phyloP scores from a whole-genome alignment of 352 stramenopile species.

The Phytophthora idaei region DNA sequence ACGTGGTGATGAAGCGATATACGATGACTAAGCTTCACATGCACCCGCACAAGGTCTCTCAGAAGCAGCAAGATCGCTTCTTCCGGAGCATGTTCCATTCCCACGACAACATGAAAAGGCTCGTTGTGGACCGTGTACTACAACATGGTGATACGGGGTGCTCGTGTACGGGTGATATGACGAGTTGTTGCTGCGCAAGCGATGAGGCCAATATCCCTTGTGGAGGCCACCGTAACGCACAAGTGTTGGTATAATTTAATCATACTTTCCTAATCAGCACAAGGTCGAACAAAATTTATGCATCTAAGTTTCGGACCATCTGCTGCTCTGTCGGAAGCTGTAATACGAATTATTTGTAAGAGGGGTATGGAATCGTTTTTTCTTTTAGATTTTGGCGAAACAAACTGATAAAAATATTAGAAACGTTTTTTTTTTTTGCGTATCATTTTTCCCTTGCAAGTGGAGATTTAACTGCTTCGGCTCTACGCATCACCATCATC shows the following conservation, averaged over 20 bases:
- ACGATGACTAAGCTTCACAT: conserved; percentile 79
- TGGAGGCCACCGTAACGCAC: conserved; percentile 1
- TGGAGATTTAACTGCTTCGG: too few relatives aligned
- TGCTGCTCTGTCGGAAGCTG: too few relatives aligned
- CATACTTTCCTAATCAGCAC: neutral
- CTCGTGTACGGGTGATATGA: conserved; percentile 29
- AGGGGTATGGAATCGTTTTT: too few relatives aligned
- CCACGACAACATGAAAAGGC: conserved; percentile 61
- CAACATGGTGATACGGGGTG: conserved; percentile 27
- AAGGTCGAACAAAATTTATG: too few relatives aligned
- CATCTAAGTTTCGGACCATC: too few relatives aligned
- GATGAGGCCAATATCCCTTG: conserved; percentile 32
- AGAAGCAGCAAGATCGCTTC: conserved; percentile 56
- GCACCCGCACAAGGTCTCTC: conserved; percentile 63
- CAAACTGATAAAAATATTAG: too few relatives aligned
- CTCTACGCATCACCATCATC: too few relatives aligned
- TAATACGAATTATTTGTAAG: too few relatives aligned
- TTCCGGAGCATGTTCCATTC: conserved; percentile 62
- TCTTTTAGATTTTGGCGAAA: too few relatives aligned
- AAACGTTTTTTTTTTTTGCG: too few relatives aligned
- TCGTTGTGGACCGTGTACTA: conserved; percentile 51
- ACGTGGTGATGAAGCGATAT: conserved; percentile 72
- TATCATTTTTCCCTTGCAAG: too few relatives aligned
- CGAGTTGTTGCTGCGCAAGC: conserved; percentile 27
- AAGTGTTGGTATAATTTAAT: conserved; percentile 21